A percentile compares a stretch with the other conserved stretches of the same genome.
Evolutionary conservation across 2,329 filamentous ascomycete species (phyloP).

Genomic region (Coniella lustricola): DNA sequence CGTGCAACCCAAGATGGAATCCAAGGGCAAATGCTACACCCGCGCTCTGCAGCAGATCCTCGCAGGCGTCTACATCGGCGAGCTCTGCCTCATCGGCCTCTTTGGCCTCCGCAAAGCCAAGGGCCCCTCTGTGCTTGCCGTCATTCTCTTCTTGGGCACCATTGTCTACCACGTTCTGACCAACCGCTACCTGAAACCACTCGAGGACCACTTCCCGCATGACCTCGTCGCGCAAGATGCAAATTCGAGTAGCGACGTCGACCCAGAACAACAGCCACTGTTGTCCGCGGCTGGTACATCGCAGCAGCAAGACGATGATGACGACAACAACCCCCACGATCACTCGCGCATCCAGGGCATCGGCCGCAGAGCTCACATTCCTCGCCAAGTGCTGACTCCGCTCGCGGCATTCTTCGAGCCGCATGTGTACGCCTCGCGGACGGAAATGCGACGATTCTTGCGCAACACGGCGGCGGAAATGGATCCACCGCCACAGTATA

Average conservation of each 20-base stretch:
- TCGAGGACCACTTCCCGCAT: slow-evolving; percentile 15
- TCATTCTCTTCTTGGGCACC: slow-evolving; percentile 8
- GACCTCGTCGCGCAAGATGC: neutral
- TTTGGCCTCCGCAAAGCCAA: slow-evolving; percentile 50
- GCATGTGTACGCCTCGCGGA: slow-evolving; percentile 13
- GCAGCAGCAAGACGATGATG: slow-evolving; percentile 9
- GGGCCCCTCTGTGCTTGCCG: slow-evolving; percentile 9
- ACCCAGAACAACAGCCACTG: slow-evolving; percentile 9
- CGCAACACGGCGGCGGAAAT: slow-evolving; percentile 10
- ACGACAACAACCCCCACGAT: slow-evolving; percentile 2
- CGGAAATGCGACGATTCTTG: slow-evolving; percentile 12
- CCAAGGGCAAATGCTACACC: slow-evolving; percentile 80
- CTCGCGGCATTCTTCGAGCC: slow-evolving; percentile 13
- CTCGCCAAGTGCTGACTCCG: slow-evolving; percentile 7
- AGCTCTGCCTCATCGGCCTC: slow-evolving; percentile 73
- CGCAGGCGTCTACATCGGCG: slow-evolving; percentile 71
- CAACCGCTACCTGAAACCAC: slow-evolving; percentile 13
- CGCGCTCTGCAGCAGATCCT: slow-evolving; percentile 83
- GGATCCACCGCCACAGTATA: slow-evolving; percentile 11
- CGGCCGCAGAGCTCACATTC: slow-evolving; percentile 9
- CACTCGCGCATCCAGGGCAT: slow-evolving; percentile 9
- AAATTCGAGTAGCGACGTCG: neutral
- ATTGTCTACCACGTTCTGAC: slow-evolving; percentile 10
- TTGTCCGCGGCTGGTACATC: slow-evolving; percentile 1
- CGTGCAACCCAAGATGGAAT: slow-evolving; percentile 69